Percentiles rank a stretch among this genome's conserved stretches.
Conservation (phyloP, 257 asterid species). For the Nicotiana tabacum region DNA sequence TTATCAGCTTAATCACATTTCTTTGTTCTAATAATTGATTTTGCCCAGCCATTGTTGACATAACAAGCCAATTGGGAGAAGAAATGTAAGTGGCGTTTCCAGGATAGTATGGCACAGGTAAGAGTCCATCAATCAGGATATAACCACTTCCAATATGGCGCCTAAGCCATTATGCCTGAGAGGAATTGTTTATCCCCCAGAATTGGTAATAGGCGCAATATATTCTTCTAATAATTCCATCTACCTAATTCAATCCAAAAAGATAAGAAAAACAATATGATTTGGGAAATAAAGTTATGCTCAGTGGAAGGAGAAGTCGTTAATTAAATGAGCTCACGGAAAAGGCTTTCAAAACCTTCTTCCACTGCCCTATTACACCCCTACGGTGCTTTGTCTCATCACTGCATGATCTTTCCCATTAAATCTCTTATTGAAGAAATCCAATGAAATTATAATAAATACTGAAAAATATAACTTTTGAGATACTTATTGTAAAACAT, state of each 20-base stretch:
- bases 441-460: no score
- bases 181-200: constrained; percentile 53
- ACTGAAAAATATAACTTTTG: no score
- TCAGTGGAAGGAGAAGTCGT: constrained; percentile 73
- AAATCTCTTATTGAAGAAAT: not conserved
- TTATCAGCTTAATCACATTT: no score
- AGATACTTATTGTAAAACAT: no score
- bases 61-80: not conserved
- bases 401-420: constrained; percentile 26
- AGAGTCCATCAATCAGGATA: constrained; percentile 62
- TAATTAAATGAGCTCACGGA: constrained; percentile 39
- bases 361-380: constrained; percentile 49
- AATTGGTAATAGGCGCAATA: constrained; percentile 83
- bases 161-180: constrained; percentile 76
- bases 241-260: not conserved
- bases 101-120: constrained; percentile 49
- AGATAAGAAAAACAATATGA: not conserved
- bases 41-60: no score
- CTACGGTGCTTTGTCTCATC: constrained; percentile 35
- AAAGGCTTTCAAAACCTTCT: not conserved
- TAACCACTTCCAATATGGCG: constrained; percentile 52
- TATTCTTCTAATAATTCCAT: no score
- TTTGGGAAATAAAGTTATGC: constrained; percentile 6
- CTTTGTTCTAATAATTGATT: no score
- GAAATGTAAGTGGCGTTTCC: constrained; percentile 65